Conservation (phyloP, 768 basidiomycete genomes). For the Sarcomyxa edulis region DNA sequence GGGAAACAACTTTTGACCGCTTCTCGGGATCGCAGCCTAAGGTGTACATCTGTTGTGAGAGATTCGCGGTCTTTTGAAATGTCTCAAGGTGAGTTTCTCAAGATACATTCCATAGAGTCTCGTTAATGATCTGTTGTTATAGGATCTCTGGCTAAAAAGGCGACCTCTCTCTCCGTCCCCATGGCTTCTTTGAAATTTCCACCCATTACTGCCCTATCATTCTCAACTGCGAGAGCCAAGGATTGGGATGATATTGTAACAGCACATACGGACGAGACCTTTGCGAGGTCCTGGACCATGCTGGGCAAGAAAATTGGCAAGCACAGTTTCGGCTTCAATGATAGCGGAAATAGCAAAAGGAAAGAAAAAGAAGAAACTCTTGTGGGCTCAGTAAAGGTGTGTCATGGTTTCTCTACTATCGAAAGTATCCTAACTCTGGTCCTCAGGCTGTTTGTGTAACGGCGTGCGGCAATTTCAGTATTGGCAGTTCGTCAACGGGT, state of each 20-base stretch:
- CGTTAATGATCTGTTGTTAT: neutral
- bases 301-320: slow-evolving; percentile 78
- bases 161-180: slow-evolving; percentile 71
- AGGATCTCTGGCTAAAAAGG: slow-evolving; percentile 85
- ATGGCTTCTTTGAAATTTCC: slow-evolving; percentile 82
- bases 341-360: slow-evolving; percentile 40
- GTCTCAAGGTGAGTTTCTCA: slow-evolving; percentile 65
- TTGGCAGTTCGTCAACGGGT: slow-evolving; percentile 79
- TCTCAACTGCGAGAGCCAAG: slow-evolving; percentile 75
- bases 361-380: slow-evolving; percentile 27
- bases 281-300: slow-evolving; percentile 87
- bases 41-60: slow-evolving; percentile 89
- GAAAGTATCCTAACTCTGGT: slow-evolving; percentile 3
- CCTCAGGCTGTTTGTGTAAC: slow-evolving; percentile 79
- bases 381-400: slow-evolving; percentile 70
- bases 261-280: slow-evolving; percentile 77
- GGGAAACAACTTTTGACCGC: slow-evolving; percentile 92
- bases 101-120: neutral
- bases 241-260: slow-evolving; percentile 98
- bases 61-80: slow-evolving; percentile 94
- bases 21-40: slow-evolving; percentile 81
- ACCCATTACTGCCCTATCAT: slow-evolving; percentile 70
- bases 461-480: slow-evolving; percentile 92
- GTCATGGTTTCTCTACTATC: slow-evolving; percentile 1
- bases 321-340: slow-evolving; percentile 59